phyloP scores from a whole-genome alignment of 2,329 filamentous ascomycete species.

The Cyphellophora attinorum region DNA sequence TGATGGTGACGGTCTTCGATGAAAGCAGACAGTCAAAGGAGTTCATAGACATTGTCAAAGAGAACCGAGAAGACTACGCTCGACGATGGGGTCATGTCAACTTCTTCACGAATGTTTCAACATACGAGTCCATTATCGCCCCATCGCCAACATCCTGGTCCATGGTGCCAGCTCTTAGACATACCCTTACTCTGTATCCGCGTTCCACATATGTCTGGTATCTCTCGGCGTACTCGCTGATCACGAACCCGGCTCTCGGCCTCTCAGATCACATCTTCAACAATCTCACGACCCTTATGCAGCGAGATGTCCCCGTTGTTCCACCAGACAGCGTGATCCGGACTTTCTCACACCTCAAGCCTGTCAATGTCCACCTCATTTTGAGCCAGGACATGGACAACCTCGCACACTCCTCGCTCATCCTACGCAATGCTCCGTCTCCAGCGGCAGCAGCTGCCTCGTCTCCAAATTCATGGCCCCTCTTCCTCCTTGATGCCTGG shows the following conservation, averaged over 20 bases:
- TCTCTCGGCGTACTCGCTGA: conserved; percentile 72
- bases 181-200: conserved; percentile 74
- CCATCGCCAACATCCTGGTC: conserved; percentile 41
- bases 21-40: conserved; percentile 51
- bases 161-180: conserved; percentile 74
- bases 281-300: conserved; percentile 68
- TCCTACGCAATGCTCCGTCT: conserved; percentile 48
- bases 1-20: conserved; percentile 81
- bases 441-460: conserved; percentile 30
- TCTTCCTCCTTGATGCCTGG: conserved; percentile 90
- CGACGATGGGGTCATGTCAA: conserved; percentile 76
- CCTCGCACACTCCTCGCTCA: conserved; percentile 64
- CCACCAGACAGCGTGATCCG: conserved; percentile 95
- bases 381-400: conserved; percentile 78
- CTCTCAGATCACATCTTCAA: conserved; percentile 65
- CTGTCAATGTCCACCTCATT: conserved; percentile 68
- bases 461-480: conserved; percentile 66
- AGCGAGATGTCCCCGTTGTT: conserved; percentile 75
- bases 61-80: conserved; percentile 80
- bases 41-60: conserved; percentile 64
- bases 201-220: conserved; percentile 77
- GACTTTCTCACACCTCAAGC: conserved; percentile 75
- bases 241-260: conserved; percentile 69
- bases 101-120: conserved; percentile 66
- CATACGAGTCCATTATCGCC: conserved; percentile 23